Conservation (phyloP, 495 filamentous ascomycete genomes). For the Stereocaulon alpinum region DNA sequence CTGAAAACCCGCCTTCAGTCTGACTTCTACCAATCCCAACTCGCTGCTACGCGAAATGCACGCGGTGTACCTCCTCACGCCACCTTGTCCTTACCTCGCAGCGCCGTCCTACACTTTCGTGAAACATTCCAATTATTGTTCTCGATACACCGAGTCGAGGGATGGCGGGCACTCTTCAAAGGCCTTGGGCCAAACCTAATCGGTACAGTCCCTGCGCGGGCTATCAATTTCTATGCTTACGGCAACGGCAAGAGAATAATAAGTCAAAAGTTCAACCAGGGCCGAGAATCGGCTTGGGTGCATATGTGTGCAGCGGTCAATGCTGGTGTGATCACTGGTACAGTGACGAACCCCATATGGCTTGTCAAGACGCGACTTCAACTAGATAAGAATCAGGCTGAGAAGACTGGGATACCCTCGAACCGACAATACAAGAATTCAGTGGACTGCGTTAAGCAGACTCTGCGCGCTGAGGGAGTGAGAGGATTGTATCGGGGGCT, state of each 20-base stretch:
- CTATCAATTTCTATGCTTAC: constrained; percentile 50
- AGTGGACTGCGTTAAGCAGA: constrained; percentile 45
- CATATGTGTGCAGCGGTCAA: constrained; percentile 42
- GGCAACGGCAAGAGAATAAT: constrained; percentile 47
- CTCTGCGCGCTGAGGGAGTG: constrained; percentile 42
- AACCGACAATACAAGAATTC: constrained; percentile 44
- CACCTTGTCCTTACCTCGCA: constrained; percentile 36
- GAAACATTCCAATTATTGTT: constrained; percentile 49
- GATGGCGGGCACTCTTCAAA: constrained; percentile 49
- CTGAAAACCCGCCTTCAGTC: constrained; percentile 84
- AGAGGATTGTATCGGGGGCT: constrained; percentile 45
- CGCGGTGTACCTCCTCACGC: constrained; percentile 38
- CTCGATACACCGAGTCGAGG: constrained; percentile 43
- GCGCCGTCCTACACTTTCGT: constrained; percentile 39
- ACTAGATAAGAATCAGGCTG: constrained; percentile 41
- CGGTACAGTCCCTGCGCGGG: constrained; percentile 48
- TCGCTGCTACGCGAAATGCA: constrained; percentile 35
- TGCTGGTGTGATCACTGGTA: constrained; percentile 49
- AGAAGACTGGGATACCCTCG: constrained; percentile 28
- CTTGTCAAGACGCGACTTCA: constrained; percentile 50
- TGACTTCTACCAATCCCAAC: constrained; percentile 74
- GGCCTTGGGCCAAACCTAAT: constrained; percentile 48
- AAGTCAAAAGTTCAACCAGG: constrained; percentile 36
- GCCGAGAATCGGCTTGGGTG: constrained; percentile 38
- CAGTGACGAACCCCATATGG: constrained; percentile 52